phyloP scores from a whole-genome alignment of 148 eudicot genomes.

The Dianthus caryophyllus region DNA sequence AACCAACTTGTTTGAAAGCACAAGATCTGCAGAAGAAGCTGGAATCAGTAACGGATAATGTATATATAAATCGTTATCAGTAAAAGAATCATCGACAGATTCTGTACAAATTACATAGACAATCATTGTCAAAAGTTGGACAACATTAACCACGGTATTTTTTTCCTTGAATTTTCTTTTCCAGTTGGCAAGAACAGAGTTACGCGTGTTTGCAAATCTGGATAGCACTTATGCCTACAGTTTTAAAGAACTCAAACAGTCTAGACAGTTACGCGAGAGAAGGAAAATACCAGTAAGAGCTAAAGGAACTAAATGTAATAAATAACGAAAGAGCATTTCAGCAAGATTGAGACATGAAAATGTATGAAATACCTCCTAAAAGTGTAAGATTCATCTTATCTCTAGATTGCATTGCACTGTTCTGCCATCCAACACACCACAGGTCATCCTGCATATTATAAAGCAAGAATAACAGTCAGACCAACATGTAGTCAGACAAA shows the following conservation, averaged over 20 bases:
- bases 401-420: constrained; percentile 58
- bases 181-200: not conserved
- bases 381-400: constrained; percentile 65
- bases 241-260: not conserved
- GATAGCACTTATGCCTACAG: not conserved
- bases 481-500: not conserved
- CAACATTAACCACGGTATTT: not conserved
- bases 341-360: not conserved
- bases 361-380: constrained; percentile 83
- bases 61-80: not conserved
- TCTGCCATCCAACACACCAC: constrained; percentile 93
- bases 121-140: not conserved
- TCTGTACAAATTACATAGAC: not conserved
- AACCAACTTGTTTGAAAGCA: constrained; percentile 50
- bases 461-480: not conserved
- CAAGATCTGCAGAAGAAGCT: constrained; percentile 40
- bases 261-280: not conserved
- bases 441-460: constrained; percentile 59
- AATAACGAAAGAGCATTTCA: not conserved
- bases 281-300: not conserved
- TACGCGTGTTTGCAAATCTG: not conserved
- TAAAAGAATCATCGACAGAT: not conserved
- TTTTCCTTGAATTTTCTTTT: not conserved
- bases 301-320: not conserved
- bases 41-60: not conserved